These are phyloP conservation scores for Phytophthora pseudosyringae DNA, from an alignment of 352 stramenopile species.

Conservation along the genomic window DNA sequence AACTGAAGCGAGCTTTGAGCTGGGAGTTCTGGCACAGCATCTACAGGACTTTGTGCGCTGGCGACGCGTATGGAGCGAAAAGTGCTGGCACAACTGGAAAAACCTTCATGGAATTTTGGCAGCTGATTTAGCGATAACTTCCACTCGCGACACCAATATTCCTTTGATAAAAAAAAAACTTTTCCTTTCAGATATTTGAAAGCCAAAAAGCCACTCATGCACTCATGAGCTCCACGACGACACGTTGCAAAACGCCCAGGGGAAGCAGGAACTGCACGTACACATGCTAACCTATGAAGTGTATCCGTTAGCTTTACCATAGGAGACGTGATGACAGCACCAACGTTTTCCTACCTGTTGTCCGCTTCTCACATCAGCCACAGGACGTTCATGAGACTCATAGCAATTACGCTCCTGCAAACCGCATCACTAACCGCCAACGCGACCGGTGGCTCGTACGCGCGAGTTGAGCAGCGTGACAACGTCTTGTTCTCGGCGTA, in stretches of 20 bases:
- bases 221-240: too few relatives aligned
- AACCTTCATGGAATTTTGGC: constrained; percentile 33
- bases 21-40: constrained; percentile 31
- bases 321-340: too few relatives aligned
- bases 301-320: too few relatives aligned
- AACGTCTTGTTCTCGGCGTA: constrained; percentile 53
- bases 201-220: too few relatives aligned
- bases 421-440: neutral
- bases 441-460: constrained; percentile 43
- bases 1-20: constrained; percentile 19
- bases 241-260: too few relatives aligned
- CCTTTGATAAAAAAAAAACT: too few relatives aligned
- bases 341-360: neutral
- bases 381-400: neutral
- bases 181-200: too few relatives aligned
- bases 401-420: neutral
- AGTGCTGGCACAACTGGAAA: constrained; percentile 44
- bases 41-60: too few relatives aligned
- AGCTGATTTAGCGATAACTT: constrained; percentile 17
- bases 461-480: constrained; percentile 63
- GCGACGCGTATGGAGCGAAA: too few relatives aligned
- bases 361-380: constrained; percentile 11
- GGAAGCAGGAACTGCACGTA: too few relatives aligned
- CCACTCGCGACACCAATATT: too few relatives aligned
- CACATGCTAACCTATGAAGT: too few relatives aligned